Evolutionary conservation across 2,329 filamentous ascomycete species (phyloP), one percentile per base, ranked within the genome.

Genomic region (Diplocarpon rosae): DNA sequence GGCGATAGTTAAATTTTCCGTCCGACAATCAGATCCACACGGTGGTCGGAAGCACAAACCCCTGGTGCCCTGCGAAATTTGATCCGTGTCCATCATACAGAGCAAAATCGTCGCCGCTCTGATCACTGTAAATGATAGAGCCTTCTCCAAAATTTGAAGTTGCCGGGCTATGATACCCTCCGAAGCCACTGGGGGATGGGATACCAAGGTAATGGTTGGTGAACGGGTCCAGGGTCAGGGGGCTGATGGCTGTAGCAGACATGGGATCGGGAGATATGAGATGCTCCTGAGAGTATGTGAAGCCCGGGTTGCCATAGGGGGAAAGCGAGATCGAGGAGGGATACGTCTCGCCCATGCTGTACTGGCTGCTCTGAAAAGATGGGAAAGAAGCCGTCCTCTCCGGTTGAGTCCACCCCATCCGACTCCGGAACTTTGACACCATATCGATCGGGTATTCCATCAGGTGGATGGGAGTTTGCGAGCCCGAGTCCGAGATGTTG

Each of bases 401-500:
- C 10, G 77, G 76, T 49, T 77, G 71, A 36, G 70, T 62, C 78
- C 78, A 85, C 38, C 81, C 78, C 69, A 85, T 79, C 52, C 80
- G 75, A 30, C 68, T 70, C 54, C 80, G 78, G 64, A 88, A 87
- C 56, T 80, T 76, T 46, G 70, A 68, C 44, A 85, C 77, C 37
- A 78, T 77, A 53, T 84, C 74, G 44, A 83, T 78, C 14, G 84
- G 82, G 50, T 80, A 80, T 54, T 84, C 78, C 78, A 87, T 84
- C 35, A 88, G 69, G 5, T 70, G 67, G 49, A 85, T 64, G 10
- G 80, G 77, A 27, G 78, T 75, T 57, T 79, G 75, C 34, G 74
- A 64, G 20, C 77, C 74, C 13, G 70, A 70, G 44, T 77, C 73
- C 46, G 74, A 72, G 16, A 78, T 66, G 55, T 75, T 86, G 66